Conservation (phyloP, 257 asterid genomes). For the Verbascum thapsus region DNA sequence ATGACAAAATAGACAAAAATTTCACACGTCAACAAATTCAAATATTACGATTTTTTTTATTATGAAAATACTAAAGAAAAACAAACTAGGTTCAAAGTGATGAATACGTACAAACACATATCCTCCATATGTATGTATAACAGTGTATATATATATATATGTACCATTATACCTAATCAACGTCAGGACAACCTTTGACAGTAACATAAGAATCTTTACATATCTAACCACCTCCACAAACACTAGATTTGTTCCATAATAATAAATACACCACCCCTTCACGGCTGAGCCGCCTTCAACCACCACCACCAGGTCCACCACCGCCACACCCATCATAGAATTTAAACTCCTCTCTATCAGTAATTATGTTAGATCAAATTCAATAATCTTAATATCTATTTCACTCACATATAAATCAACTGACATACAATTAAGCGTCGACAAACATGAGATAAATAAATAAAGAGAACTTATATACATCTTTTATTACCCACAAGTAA, state of each 20-base stretch:
- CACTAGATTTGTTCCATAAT: slow-evolving; percentile 24
- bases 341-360: no score
- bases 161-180: slow-evolving; percentile 18
- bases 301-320: slow-evolving; percentile 31
- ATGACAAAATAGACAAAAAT: slow-evolving; percentile 21
- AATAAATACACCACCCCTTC: slow-evolving; percentile 5
- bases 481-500: slow-evolving; percentile 4
- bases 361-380: no score
- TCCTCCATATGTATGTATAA: not conserved
- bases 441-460: no score
- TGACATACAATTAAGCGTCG: no score
- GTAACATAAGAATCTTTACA: slow-evolving; percentile 33
- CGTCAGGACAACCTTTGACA: slow-evolving; percentile 24
- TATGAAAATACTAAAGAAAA: slow-evolving; percentile 15
- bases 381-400: no score
- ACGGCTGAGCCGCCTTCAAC: slow-evolving; percentile 34
- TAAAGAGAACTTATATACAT: not conserved
- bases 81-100: slow-evolving; percentile 20
- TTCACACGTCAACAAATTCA: slow-evolving; percentile 19
- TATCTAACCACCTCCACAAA: slow-evolving; percentile 32
- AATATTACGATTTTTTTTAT: not conserved
- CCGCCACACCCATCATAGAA: no score
- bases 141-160: slow-evolving; percentile 7
- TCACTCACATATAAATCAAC: no score
- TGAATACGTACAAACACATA: slow-evolving; percentile 5